These are phyloP conservation scores for Clavaria fumosa DNA, from an alignment of 768 basidiomycete genomes.

Conservation along the genomic window DNA sequence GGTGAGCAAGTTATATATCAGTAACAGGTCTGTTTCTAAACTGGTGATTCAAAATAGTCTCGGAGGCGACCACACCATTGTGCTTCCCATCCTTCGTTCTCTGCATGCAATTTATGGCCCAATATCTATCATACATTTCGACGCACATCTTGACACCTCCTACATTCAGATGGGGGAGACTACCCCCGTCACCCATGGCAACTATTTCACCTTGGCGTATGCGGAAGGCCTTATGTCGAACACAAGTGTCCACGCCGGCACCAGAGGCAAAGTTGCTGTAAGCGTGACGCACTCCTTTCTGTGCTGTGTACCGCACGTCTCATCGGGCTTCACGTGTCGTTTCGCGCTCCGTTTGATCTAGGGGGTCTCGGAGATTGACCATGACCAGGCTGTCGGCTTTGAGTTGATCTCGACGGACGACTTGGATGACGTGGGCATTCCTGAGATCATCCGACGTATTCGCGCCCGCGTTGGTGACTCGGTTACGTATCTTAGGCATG, in stretches of 20 bases:
- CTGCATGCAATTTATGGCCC: constrained; percentile 69
- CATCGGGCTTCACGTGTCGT: too few species aligned
- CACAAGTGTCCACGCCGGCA: constrained; percentile 73
- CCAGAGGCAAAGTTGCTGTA: constrained; percentile 63
- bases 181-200: constrained; percentile 65
- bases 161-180: constrained; percentile 34
- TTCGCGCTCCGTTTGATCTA: too few species aligned
- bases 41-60: constrained; percentile 26
- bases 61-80: constrained; percentile 85
- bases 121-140: constrained; percentile 42
- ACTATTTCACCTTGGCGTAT: constrained; percentile 69
- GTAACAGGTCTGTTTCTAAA: constrained; percentile 2
- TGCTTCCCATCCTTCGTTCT: constrained; percentile 71
- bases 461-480: constrained; percentile 53
- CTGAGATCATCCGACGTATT: constrained; percentile 56
- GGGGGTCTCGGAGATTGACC: constrained; percentile 46
- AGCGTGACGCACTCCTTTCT: constrained; percentile 15
- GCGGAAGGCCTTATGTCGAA: constrained; percentile 67
- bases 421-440: constrained; percentile 64
- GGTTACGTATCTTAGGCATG: constrained; percentile 65
- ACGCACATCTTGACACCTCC: constrained; percentile 52
- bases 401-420: constrained; percentile 68
- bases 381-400: constrained; percentile 65
- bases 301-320: too few species aligned
- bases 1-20: constrained; percentile 17